Evolutionary conservation across 2,329 filamentous ascomycete genomes (phyloP), one percentile per base, ranked within the genome.

Genomic region (Aspergillus pseudoviridinutans): DNA sequence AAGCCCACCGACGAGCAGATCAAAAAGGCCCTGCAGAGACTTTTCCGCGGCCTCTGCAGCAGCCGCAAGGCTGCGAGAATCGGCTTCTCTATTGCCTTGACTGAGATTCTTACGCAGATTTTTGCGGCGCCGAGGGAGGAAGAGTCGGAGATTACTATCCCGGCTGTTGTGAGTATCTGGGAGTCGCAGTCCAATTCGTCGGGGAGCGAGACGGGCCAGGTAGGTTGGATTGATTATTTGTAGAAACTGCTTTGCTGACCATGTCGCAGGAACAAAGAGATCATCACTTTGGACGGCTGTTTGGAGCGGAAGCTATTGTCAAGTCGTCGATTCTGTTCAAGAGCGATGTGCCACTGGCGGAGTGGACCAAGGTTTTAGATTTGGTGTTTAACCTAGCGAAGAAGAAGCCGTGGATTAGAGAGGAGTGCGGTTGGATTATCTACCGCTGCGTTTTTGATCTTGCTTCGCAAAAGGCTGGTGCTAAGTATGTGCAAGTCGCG

Each of bases 11-110:
- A 74, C 56, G 77, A 79, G 29, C 70, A 77, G 56, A 72, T 77
- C 50, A 67, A 71, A 53, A 76, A 75, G 55, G 69, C 70, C 1
- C 60, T 80, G 61, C 84, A 84, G 69, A 83, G 89, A 27, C 80
- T 99, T 41, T 91, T 97, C 72, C 86, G 90, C 55, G 94, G 94
- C 44, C 85, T 97, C 20, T 92, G 92, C 60, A 97, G 92, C 71
- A 88, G 91, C 55, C 87, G 91, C 57, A 96, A 96, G 77, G 91
- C 90, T 12, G 91, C 93, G 20, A 84, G 94, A 27, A 78, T 94
- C 52, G 94, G 94, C 3, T 97, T 96, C 72, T 96, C 91, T 54
- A 82, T 97, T 55, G 93, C 93, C 0, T 78, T 97, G 64, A 89
- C 92, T 0, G 92, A 97, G 74, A 78, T 95, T 8, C 72, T 96